Percentiles rank a stretch among this genome's conserved stretches.
These are phyloP conservation scores for Exophiala phaeomuriformis DNA, from an alignment of 2,329 filamentous ascomycete species.

Conservation along the genomic window DNA sequence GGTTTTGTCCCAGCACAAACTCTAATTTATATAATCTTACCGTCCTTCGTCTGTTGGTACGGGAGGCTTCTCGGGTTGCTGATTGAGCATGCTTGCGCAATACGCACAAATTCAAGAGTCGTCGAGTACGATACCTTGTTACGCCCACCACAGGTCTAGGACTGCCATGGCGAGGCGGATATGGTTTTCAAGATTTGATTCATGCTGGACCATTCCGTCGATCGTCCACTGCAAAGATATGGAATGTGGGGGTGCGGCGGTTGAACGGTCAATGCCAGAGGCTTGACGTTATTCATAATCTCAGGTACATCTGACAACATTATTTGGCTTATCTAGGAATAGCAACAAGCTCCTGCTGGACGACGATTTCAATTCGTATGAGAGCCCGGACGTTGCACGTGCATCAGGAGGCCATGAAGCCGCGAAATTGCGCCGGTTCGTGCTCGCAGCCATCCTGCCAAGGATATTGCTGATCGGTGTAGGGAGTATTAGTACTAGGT, in stretches of 20 bases:
- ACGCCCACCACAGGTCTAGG: not conserved
- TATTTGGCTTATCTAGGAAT: slow-evolving; percentile 6
- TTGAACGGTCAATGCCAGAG: slow-evolving; percentile 7
- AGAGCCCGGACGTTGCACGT: slow-evolving; percentile 3
- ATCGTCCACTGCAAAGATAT: not conserved
- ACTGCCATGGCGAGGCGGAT: not conserved
- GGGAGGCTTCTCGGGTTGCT: not conserved
- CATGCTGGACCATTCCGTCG: not conserved
- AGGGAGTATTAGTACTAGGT: not conserved
- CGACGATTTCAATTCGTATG: not conserved
- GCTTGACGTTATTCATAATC: slow-evolving; percentile 7
- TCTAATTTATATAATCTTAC: slow-evolving; percentile 2
- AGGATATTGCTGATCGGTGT: not conserved
- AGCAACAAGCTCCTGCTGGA: slow-evolving; percentile 6
- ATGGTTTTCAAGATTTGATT: not conserved
- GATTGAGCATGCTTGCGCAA: not conserved
- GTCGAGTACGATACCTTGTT: not conserved
- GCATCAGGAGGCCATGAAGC: slow-evolving; percentile 9
- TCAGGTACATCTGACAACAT: slow-evolving; percentile 1
- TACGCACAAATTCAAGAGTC: not conserved
- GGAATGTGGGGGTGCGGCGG: slow-evolving; percentile 10
- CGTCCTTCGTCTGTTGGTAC: not conserved
- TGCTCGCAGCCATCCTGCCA: slow-evolving; percentile 4
- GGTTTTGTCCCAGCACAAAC: slow-evolving; percentile 11
- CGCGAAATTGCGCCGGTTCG: slow-evolving; percentile 14